A percentile compares a stretch with the other conserved stretches of the same genome.
Conservation (phyloP, 2,329 filamentous ascomycete genomes). For the Fusarium buharicum region DNA sequence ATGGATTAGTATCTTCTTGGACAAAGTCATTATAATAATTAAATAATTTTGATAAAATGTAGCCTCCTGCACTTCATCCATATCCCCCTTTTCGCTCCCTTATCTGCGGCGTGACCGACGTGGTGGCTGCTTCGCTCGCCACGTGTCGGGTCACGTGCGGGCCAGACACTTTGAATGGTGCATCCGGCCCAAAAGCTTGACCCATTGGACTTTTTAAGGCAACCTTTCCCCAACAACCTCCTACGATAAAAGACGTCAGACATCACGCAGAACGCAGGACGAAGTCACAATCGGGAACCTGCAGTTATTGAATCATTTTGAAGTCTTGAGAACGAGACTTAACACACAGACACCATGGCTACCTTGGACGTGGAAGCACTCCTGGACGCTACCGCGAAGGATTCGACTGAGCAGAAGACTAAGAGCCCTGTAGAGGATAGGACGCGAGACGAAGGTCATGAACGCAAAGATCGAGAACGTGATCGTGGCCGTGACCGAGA, state of each 20-base stretch:
- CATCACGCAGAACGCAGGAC: constrained; percentile 16
- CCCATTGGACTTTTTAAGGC: constrained; percentile 36
- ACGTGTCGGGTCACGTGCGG: constrained; percentile 41
- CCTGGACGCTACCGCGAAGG: constrained; percentile 83
- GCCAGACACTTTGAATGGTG: constrained; percentile 2
- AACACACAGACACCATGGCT: constrained; percentile 54
- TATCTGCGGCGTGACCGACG: constrained; percentile 6
- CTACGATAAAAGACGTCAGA: constrained; percentile 15
- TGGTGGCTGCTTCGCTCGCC: constrained; percentile 19
- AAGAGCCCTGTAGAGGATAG: constrained; percentile 63
- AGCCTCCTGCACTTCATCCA: neutral
- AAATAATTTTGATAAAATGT: constrained; percentile 6
- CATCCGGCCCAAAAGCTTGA: constrained; percentile 39
- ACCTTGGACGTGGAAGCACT: constrained; percentile 85
- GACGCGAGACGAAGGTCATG: constrained; percentile 53
- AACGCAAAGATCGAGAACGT: constrained; percentile 67
- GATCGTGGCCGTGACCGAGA: constrained; percentile 67
- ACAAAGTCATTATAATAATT: constrained; percentile 39
- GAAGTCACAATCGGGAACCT: constrained; percentile 13
- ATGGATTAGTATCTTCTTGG: constrained; percentile 30
- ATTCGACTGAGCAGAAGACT: constrained; percentile 61
- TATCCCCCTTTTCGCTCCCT: neutral
- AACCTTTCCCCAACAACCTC: constrained; percentile 27
- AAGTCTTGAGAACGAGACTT: constrained; percentile 15
- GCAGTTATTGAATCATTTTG: constrained; percentile 9